These are phyloP conservation scores for Boletus reticuloceps DNA, from an alignment of 768 basidiomycete genomes.

Conservation along the genomic window DNA sequence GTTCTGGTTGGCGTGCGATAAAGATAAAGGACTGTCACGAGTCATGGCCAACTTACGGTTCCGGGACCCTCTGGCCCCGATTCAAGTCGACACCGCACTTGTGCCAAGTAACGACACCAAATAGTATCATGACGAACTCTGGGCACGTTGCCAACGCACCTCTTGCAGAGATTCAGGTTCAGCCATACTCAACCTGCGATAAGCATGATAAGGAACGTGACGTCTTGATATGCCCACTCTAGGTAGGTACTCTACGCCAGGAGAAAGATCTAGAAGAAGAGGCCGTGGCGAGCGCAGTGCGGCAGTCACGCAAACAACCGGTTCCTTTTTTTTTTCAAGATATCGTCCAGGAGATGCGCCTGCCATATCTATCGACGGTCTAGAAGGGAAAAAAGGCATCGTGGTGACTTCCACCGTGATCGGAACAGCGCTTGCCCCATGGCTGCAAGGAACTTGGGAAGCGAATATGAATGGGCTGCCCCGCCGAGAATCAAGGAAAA, in stretches of 20 bases:
- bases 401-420: not conserved
- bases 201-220: not conserved
- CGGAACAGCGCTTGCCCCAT: not conserved
- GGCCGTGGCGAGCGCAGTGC: no score
- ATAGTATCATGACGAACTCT: no score
- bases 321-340: not conserved
- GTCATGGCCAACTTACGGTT: no score
- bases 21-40: not conserved
- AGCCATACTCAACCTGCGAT: not conserved
- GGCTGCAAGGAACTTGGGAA: not conserved
- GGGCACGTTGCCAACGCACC: no score
- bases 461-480: not conserved
- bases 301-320: not conserved
- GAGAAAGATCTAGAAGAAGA: not conserved
- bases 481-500: not conserved
- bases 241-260: not conserved
- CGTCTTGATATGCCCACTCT: not conserved
- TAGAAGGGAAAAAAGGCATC: not conserved
- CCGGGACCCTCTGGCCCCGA: no score
- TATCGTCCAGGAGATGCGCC: not conserved
- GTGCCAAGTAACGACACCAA: no score
- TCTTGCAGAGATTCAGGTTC: not conserved
- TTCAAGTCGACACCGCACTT: no score
- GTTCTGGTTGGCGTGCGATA: not conserved
- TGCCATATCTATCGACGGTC: not conserved